Evolutionary conservation across 2,329 filamentous ascomycete genomes (phyloP), one percentile per base, ranked within the genome.

Genomic region (Lanzia echinophila): DNA sequence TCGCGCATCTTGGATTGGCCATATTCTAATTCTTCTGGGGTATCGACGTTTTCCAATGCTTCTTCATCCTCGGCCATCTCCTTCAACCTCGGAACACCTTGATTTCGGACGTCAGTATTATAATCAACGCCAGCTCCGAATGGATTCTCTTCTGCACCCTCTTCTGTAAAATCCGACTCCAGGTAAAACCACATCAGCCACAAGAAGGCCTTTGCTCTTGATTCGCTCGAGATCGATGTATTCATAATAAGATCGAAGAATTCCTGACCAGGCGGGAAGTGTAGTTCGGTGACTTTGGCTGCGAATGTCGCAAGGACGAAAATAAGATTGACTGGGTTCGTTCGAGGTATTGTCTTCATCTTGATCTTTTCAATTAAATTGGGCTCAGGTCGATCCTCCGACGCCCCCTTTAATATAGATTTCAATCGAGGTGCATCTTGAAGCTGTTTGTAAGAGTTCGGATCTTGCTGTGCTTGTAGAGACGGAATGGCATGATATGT

Each of bases 111-210:
- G 56, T 82, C 79, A 1, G 81, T 72, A 8, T 76, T 79, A 58
- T 86, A 86, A 64, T 85, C 83, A 2, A 86, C 80, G 12, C 83
- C 84, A 11, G 75, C 68, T 0, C 94, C 94, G 64, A 96, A 99
- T 0, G 94, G 94, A 65, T 99, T 99, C 62, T 88, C 86, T 46
- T 89, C 79, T 43, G 90, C 92, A 53, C 88, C 90, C 64, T 96
- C 88, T 62, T 87, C 83, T 0, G 88, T 88, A 62, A 96, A 97
- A 68, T 96, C 90, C 28, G 91, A 96, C 69, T 99, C 94, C 17
- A 99, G 79, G 67, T 99, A 97, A 76, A 94, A 96, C 94, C 94
- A 99, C 84, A 99, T 95, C 59, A 99, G 76, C 94, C 94, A 99
- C 19, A 99, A 73, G 63, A 99, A 99, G 0, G 92, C 92, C 43